Conservation (phyloP, 306 rosid genomes). For the Cicer yamashitae region DNA sequence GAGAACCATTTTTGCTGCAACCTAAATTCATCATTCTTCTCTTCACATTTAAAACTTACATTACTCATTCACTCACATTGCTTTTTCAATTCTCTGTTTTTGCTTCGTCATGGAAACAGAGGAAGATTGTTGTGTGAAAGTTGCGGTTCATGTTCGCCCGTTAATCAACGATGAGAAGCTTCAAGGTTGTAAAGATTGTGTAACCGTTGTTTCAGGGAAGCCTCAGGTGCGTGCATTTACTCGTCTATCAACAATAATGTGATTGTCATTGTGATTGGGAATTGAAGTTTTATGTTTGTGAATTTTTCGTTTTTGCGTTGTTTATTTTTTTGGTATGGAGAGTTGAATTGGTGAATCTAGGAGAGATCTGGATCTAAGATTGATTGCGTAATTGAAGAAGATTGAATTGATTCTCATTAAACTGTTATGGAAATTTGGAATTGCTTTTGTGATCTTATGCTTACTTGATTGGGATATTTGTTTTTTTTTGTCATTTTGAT, state of each 20-base stretch:
- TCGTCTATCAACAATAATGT: slow-evolving; percentile 33
- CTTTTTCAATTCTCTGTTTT: neutral
- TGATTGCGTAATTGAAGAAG: slow-evolving; percentile 24
- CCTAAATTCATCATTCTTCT: neutral
- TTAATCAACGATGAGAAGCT: slow-evolving; percentile 88
- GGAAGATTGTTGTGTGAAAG: slow-evolving; percentile 93
- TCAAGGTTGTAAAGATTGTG: slow-evolving; percentile 98
- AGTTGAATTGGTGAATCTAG: slow-evolving; percentile 27
- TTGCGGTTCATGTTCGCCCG: slow-evolving; percentile 95
- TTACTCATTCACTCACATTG: neutral
- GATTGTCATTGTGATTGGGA: neutral
- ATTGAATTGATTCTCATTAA: neutral
- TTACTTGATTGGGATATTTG: slow-evolving; percentile 37
- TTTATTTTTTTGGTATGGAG: neutral
- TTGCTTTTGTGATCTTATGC: slow-evolving; percentile 34
- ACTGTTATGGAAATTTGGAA: slow-evolving; percentile 1
- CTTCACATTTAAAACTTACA: no score
- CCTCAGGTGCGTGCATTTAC: slow-evolving; percentile 76
- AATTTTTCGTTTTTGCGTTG: slow-evolving; percentile 29
- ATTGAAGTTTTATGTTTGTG: neutral
- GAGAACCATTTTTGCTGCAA: neutral
- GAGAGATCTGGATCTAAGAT: slow-evolving; percentile 57
- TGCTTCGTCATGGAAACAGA: slow-evolving; percentile 69
- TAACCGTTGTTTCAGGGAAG: slow-evolving; percentile 83
- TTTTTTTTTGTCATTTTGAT: neutral